Base-by-base conservation (phyloP, 371 early-diverging fungal genomes). In the Mucor plumbeus region DNA sequence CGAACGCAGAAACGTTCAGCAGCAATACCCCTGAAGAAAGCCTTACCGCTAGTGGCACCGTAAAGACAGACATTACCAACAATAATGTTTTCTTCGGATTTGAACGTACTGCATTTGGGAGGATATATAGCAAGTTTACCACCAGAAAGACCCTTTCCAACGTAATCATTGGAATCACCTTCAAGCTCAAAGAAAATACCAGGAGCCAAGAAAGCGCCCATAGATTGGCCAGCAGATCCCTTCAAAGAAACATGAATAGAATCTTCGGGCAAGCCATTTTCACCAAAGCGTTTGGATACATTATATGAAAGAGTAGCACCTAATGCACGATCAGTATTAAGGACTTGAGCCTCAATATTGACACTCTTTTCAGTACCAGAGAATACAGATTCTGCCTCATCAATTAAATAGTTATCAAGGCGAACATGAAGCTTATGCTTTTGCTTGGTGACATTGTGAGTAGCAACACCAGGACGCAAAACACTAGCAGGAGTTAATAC, bases 1-100 rank as follows among this genome's bases (percentile, higher is more conserved):
- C 99, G 91, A 58, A 98, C 97, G 63, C 94, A 92, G 86, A 98
- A 98, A 68, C 99, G 92, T 79, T 98, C 99, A n/a, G 97, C 97
- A 55, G 97, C 97, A 61, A 97, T 86, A 73, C 99, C 99, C 65
- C 91, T 79, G 80, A 98, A 89, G 84, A 92, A 97, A 0, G 94
- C 94, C 64, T 88, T 83, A 48, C 99, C 99, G 59, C 86, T 80
- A 9, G 97, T 97, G n/a, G 99, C 99, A 64, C 99, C 99, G 75
- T 97, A 98, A 73, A 97, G 78, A 77, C 97, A 97, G 19, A 96
- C 97, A 75, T 98, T 98, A 61, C 99, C 99, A 36, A 95, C 91
- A 72, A 97, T 93, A 53, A 97, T 83, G 82, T 97, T 98, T 31
- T 93, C 82, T 72, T 91, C 90, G 9, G 95, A 84, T 70, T 87